phyloP scores from a whole-genome alignment of 139 green algal genomes.

The Astrephomene gubernaculifera region DNA sequence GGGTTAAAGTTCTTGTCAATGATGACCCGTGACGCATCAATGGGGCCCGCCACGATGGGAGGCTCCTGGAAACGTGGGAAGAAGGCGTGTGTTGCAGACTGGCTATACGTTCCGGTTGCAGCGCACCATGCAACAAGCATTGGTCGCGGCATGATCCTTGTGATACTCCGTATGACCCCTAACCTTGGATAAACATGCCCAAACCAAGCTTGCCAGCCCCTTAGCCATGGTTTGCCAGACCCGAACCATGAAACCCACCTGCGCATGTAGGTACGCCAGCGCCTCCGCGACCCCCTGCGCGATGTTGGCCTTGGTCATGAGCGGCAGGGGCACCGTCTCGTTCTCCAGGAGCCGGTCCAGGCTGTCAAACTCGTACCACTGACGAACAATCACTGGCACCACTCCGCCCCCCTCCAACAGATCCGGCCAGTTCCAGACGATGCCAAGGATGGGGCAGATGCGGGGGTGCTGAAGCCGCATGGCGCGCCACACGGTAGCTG shows the following conservation, averaged over 20 bases:
- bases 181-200: too few species aligned
- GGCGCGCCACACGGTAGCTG: slow-evolving; percentile 28
- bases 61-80: slow-evolving; percentile 33
- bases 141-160: too few species aligned
- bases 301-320: slow-evolving; percentile 15
- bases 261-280: slow-evolving; percentile 27
- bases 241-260: too few species aligned
- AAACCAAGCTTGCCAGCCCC: too few species aligned
- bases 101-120: too few species aligned
- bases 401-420: not conserved
- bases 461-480: slow-evolving; percentile 32
- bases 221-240: too few species aligned
- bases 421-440: slow-evolving; percentile 42
- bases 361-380: slow-evolving; percentile 32
- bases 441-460: slow-evolving; percentile 36
- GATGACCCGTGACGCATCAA: slow-evolving; percentile 12
- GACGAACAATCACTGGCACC: slow-evolving; percentile 9
- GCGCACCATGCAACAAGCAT: too few species aligned
- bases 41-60: not conserved
- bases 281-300: slow-evolving; percentile 6
- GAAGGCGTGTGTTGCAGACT: too few species aligned
- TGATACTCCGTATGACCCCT: too few species aligned
- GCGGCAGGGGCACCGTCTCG: slow-evolving; percentile 29
- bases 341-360: slow-evolving; percentile 31
- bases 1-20: slow-evolving; percentile 33